Base-by-base conservation (phyloP, 176 grass and related monocot species). In the Triticum turgidum region DNA sequence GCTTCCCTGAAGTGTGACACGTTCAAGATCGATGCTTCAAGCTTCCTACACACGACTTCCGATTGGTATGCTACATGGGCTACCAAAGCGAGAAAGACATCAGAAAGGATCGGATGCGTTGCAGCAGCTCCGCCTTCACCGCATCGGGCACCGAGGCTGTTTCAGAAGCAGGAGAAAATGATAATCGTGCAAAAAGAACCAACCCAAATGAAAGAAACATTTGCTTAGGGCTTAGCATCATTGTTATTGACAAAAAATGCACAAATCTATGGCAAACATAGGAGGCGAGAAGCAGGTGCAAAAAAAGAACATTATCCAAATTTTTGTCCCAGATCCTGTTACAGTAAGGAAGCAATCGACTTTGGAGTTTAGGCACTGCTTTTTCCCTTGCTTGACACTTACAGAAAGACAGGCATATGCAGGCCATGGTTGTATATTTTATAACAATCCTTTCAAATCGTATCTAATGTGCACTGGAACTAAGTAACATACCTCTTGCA, bases 61-160 rank as follows among this genome's bases (percentile, higher is more conserved):
- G 61, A 54, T 22, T 51, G 47, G 68, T 18, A 9, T 1, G 30
- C 25, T 4, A 70, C 80, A 86, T 58, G 30, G 15, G 67, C 80
- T 94, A 92, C 87, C 90, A 82, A 82, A 99, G 80, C 34, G 97
- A 82, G 54, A 90, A 80, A 67, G 94, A 94, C 83, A 88, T 92
- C 68, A 99, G 94, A 88, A 99, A 99, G 49, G 90, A 88, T 38
- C 83, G 85, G 71, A 99, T 99, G 6, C 92, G 89, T 70, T 94
- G 97, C 80, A 99, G 89, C 18, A 99, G 89, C 74, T 99, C 97
- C 70, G 97, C 97, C 85, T 99, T 99, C 58, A 99, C 97, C 4
- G 97, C 88, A 87, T 94, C 92, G 63, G 97, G 97, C 66, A 99
- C 97, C 42, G 94, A 90, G 61, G 90, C 97, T 99, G 89, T 80